Conservation (phyloP, 805 yeast genomes). For the Nakazawaea molendinolei region DNA sequence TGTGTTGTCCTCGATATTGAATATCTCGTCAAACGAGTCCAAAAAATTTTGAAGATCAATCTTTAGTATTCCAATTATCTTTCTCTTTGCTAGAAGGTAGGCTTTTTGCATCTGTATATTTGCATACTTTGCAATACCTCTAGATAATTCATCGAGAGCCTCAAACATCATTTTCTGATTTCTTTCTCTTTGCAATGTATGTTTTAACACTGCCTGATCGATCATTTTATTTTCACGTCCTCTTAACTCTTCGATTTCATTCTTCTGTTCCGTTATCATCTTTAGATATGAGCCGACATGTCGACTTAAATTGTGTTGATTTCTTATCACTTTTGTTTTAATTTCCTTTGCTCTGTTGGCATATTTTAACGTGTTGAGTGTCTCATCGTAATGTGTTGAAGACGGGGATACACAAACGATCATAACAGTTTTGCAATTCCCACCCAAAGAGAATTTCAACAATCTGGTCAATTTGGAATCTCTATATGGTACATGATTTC, state of each 20-base stretch:
- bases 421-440: constrained; percentile 94
- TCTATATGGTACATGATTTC: constrained; percentile 80
- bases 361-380: constrained; percentile 82
- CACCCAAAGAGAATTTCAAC: constrained; percentile 84
- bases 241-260: constrained; percentile 64
- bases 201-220: constrained; percentile 29
- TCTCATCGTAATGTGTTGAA: constrained; percentile 84
- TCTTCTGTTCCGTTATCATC: constrained; percentile 76
- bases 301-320: constrained; percentile 67
- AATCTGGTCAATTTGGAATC: constrained; percentile 86
- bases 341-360: constrained; percentile 91
- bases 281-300: constrained; percentile 82
- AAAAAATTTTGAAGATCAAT: constrained; percentile 25
- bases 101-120: constrained; percentile 39
- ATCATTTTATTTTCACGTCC: constrained; percentile 41
- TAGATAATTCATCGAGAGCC: constrained; percentile 33
- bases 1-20: constrained; percentile 18
- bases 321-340: constrained; percentile 70
- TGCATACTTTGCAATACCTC: constrained; percentile 33
- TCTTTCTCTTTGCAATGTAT: constrained; percentile 28
- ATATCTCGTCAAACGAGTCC: constrained; percentile 25
- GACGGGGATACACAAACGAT: constrained; percentile 91
- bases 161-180: constrained; percentile 34
- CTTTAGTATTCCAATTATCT: constrained; percentile 20
- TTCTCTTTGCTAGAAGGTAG: constrained; percentile 39